Conservation (phyloP, 768 basidiomycete species). For the Boletus pseudo-olivaceus region DNA sequence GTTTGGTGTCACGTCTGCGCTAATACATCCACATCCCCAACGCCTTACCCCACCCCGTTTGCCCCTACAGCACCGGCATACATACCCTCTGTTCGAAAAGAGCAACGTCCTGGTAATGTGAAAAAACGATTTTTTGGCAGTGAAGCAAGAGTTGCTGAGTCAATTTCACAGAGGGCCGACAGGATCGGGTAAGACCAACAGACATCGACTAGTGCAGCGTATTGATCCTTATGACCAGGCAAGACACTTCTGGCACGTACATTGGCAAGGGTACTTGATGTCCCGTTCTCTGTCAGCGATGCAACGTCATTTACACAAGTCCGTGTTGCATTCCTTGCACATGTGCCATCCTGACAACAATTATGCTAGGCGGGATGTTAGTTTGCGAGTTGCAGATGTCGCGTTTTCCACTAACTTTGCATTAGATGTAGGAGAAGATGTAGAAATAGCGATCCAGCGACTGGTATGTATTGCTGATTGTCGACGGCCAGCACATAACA, state of each 20-base stretch:
- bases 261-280: slow-evolving; percentile 85
- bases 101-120: slow-evolving; percentile 93
- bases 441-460: slow-evolving; percentile 86
- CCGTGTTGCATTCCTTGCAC: slow-evolving; percentile 14
- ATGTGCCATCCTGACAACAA: slow-evolving; percentile 6
- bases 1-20: slow-evolving; percentile 50
- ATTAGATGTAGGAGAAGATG: slow-evolving; percentile 93
- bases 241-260: slow-evolving; percentile 92
- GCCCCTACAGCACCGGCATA: slow-evolving; percentile 41
- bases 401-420: slow-evolving; percentile 3
- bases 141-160: slow-evolving; percentile 7
- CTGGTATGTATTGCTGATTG: slow-evolving; percentile 45
- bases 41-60: slow-evolving; percentile 34
- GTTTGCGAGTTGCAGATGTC: slow-evolving; percentile 25
- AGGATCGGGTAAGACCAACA: slow-evolving; percentile 62
- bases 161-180: slow-evolving; percentile 64
- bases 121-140: slow-evolving; percentile 17
- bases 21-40: slow-evolving; percentile 57
- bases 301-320: slow-evolving; percentile 94
- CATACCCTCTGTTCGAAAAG: slow-evolving; percentile 77
- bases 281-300: slow-evolving; percentile 91
- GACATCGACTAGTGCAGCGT: slow-evolving; percentile 7
- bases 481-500: not conserved
- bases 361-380: slow-evolving; percentile 63
- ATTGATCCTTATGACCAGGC: slow-evolving; percentile 39